Percentiles rank a stretch among this genome's conserved stretches.
Conservation (phyloP, 2,329 filamentous ascomycete genomes). For the Cladobotryum mycophilum region DNA sequence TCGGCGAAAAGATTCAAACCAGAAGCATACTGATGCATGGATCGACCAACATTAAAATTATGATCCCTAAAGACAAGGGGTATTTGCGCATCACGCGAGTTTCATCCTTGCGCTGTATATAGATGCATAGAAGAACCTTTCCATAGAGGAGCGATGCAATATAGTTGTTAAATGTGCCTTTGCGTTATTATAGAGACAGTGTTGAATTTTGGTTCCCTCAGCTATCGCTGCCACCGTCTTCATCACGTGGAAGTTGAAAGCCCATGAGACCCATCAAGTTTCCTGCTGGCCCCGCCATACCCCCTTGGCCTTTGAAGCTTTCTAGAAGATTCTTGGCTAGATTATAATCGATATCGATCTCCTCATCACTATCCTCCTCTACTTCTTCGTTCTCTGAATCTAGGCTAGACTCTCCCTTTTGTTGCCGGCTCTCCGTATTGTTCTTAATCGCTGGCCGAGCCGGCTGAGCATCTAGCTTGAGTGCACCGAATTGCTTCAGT, state of each 20-base stretch:
- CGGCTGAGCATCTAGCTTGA: conserved; percentile 42
- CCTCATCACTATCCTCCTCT: conserved; percentile 46
- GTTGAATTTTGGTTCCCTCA: conserved; percentile 11
- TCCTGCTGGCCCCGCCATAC: conserved; percentile 76
- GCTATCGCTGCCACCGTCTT: conserved; percentile 44
- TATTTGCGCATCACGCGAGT: too few relatives aligned
- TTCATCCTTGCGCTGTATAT: too few relatives aligned
- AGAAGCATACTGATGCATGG: neutral
- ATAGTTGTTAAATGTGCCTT: too few relatives aligned
- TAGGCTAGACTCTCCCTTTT: conserved; percentile 14
- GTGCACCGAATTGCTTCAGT: conserved; percentile 60
- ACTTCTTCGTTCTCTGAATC: conserved; percentile 24
- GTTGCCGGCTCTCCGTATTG: conserved; percentile 1
- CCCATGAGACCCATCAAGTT: conserved; percentile 87
- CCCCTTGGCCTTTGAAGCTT: conserved; percentile 85
- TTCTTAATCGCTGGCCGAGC: neutral
- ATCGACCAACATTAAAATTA: too few relatives aligned
- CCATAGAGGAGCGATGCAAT: too few relatives aligned
- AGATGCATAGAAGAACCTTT: too few relatives aligned
- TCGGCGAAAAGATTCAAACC: conserved; percentile 39
- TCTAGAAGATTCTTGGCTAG: conserved; percentile 86
- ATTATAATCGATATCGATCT: conserved; percentile 76
- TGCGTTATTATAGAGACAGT: neutral
- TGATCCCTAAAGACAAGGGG: too few relatives aligned
- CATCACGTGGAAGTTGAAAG: conserved; percentile 72